Evolutionary conservation across 1,139 yeast species (phyloP), one percentile per base, ranked within the genome.

Genomic region (Suhomyces maxii): DNA sequence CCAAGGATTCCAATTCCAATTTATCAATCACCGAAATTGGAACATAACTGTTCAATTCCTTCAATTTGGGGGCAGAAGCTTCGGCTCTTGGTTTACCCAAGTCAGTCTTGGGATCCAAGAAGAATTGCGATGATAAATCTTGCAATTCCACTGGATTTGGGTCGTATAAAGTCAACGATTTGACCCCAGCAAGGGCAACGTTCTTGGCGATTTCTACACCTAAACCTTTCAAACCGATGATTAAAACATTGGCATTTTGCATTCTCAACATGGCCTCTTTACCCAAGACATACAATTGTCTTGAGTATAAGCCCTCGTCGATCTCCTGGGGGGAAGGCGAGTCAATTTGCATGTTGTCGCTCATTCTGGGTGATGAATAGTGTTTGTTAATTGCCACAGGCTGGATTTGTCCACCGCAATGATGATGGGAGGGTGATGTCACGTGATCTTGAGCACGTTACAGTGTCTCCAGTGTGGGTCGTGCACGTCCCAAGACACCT

Each of bases 201-300:
- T 93, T 93, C 69, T 93, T 95, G 36, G 99, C 97, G 51, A 93
- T 90, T 68, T 93, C 99, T 40, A 89, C 80, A 57, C 99, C 99
- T 41, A 93, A 74, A 34, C 99, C 99, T 62, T 83, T 84, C 52
- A 91, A 72, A 3, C 99, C 99, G 53, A 91, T 82, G 46, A 93
- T 77, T 44, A 93, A 79, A 14, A 93, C 97, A 59, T 87, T 89
- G 38, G 98, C 90, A 55, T 82, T 78, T 61, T 93, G 97, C 97
- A 93, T 89, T 67, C 89, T 88, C 60, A 91, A 76, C 99, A 93
- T 93, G 45, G 99, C 99, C 57, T 93, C 99, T 61, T 89, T 88
- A 48, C 97, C 97, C 58, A 90, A 71, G 47, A 90, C 97, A 58
- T 90, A 89, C 66, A 93, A 80, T 71, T 93, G 99, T 67, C 99